Base-by-base conservation (phyloP, 805 yeast species). In the Candida caryicola region DNA sequence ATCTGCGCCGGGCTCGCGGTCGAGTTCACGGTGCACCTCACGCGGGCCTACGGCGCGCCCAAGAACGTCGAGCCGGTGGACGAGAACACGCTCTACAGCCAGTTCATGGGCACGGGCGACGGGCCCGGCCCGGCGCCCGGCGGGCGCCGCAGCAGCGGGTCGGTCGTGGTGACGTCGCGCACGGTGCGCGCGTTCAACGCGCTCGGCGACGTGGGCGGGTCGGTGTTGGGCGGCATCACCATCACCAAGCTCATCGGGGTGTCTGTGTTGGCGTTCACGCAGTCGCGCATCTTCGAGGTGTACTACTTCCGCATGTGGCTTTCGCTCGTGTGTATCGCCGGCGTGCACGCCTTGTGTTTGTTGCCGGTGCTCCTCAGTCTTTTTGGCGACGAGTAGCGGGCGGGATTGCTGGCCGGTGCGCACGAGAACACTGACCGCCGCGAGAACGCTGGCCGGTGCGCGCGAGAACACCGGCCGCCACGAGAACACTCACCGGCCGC, bases 291-390 rank as follows among this genome's bases (percentile, higher is more conserved):
- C 21, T 93, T 91, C 60, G 95, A 88, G 49, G 77, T 91, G 1
- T 91, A 87, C 60, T 91, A 93, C 59, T 91, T 91, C 71, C 68
- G 95, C 44, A 90, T 91, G 96, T 91, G 98, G 98, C 63, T 85
- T 9, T 70, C 89, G 1, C 69, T 91, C 43, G 82, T 91, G 6
- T 44, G 84, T 1, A 67, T 85, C 39, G 96, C 95, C 1, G 79
- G 90, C 0, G 47, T 84, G 1, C 97, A 91, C 57, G 77, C 93
- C 3, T 69, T 91, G 36, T 72, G 85, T 27, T 76, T 91, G 40
- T 66, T 91, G 36, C 99, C 99, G 0, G 77, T 87, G 4, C 57
- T 83, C 18, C 66, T 91, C 28, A 6, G 17, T 8, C 23, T 23
- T 14, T 10, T 21, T 10, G 25, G 25, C 25, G 25, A 21, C 10